These are phyloP conservation scores for Melanomma pulvis-pyrius DNA, from an alignment of 495 filamentous ascomycete genomes.

Conservation along the genomic window DNA sequence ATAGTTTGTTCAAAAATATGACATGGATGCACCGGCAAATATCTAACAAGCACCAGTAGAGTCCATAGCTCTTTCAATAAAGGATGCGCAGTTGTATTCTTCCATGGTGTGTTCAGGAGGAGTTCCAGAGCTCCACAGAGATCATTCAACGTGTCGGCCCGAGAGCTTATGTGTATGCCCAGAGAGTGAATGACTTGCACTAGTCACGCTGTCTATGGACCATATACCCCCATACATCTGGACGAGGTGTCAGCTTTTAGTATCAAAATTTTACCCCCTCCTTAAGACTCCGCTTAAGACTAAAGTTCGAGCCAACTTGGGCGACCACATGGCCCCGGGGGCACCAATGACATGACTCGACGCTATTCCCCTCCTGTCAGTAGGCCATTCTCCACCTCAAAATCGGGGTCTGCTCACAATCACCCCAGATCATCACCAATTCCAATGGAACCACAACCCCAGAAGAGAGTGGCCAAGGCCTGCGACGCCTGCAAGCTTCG, in stretches of 20 bases:
- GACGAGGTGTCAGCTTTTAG: too few species aligned
- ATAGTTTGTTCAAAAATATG: too few species aligned
- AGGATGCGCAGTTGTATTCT: too few species aligned
- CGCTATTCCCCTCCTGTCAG: not conserved
- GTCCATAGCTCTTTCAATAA: not conserved
- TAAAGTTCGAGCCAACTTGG: too few species aligned
- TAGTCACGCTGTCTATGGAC: too few species aligned
- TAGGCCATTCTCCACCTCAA: not conserved
- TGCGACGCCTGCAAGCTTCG: slow-evolving; percentile 35
- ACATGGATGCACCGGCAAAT: too few species aligned
- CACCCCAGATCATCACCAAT: not conserved
- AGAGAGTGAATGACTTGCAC: not conserved
- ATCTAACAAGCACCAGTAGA: too few species aligned
- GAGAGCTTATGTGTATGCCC: not conserved
- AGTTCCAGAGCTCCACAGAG: not conserved
- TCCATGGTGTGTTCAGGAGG: too few species aligned
- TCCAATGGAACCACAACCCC: not conserved
- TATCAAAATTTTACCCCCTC: too few species aligned
- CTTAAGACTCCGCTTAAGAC: too few species aligned
- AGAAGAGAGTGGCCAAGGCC: slow-evolving; percentile 26
- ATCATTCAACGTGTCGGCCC: not conserved
- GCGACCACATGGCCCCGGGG: too few species aligned
- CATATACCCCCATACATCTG: too few species aligned
- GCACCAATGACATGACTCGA: not conserved
- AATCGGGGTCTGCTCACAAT: not conserved